Evolutionary conservation across 345 rosid genomes (phyloP).

Genomic region (Eucalyptus sp.): DNA sequence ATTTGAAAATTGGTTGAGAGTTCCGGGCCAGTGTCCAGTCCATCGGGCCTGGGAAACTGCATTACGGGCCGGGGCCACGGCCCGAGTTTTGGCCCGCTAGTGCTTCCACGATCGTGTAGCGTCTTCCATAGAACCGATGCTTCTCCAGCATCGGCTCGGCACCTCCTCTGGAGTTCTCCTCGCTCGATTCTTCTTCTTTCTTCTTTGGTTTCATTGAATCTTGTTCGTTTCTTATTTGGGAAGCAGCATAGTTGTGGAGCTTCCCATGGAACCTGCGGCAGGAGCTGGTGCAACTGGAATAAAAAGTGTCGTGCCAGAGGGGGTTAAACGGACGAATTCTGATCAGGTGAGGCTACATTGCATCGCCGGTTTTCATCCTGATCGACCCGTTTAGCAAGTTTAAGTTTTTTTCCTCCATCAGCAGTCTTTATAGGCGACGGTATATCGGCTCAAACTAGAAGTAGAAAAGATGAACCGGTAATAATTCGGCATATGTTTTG

Average conservation of each 20-base stretch:
- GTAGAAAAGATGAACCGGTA: background rate
- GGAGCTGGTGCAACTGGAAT: background rate
- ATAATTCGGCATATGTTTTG: background rate
- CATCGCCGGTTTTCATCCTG: background rate
- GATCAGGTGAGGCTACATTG: background rate
- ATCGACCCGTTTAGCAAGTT: background rate
- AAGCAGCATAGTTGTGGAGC: background rate
- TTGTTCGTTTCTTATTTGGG: background rate
- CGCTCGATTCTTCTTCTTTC: background rate
- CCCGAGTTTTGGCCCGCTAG: background rate
- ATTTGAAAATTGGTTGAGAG: background rate
- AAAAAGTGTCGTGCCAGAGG: background rate
- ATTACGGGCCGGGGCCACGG: background rate
- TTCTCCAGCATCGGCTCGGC: background rate
- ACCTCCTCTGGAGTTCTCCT: background rate
- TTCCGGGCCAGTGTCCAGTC: background rate
- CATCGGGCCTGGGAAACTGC: background rate
- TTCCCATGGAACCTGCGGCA: background rate
- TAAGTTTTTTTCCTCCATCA: background rate
- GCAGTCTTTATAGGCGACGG: background rate
- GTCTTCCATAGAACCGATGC: background rate
- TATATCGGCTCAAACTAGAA: fast-evolving
- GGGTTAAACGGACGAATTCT: background rate
- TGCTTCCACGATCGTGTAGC: background rate
- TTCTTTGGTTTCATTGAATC: background rate